phyloP scores from a whole-genome alignment of 1,139 yeast genomes.

The Hansenula lynferdii region DNA sequence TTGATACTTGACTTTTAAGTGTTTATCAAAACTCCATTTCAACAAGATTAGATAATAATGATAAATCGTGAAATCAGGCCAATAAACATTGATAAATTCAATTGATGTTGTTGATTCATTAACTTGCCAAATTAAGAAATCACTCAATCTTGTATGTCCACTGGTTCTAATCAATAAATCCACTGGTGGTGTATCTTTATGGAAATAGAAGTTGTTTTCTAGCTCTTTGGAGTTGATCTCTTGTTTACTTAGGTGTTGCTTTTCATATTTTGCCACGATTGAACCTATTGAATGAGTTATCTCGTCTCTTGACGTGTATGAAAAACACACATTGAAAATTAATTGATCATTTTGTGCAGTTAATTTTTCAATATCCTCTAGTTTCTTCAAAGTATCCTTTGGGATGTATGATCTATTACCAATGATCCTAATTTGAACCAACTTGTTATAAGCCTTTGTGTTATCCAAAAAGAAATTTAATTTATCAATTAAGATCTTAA shows the following conservation, averaged over 20 bases:
- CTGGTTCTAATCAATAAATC: slow-evolving; percentile 83
- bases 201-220: slow-evolving; percentile 50
- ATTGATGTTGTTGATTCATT: slow-evolving; percentile 59
- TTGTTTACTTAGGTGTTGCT: slow-evolving; percentile 19
- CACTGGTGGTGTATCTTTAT: slow-evolving; percentile 61
- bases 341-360: slow-evolving; percentile 46
- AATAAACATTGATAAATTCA: slow-evolving; percentile 65
- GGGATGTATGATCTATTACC: slow-evolving; percentile 72
- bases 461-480: slow-evolving; percentile 31
- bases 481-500: slow-evolving; percentile 71
- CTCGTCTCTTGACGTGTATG: slow-evolving; percentile 93
- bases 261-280: slow-evolving; percentile 31
- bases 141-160: slow-evolving; percentile 81
- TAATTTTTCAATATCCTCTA: slow-evolving; percentile 55
- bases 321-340: slow-evolving; percentile 81
- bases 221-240: slow-evolving; percentile 39
- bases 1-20: not conserved
- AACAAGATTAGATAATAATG: slow-evolving; percentile 44
- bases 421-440: slow-evolving; percentile 53
- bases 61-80: slow-evolving; percentile 80
- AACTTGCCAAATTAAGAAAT: slow-evolving; percentile 83
- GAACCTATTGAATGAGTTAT: slow-evolving; percentile 60
- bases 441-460: slow-evolving; percentile 7
- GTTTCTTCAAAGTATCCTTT: slow-evolving; percentile 53
- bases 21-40: slow-evolving; percentile 43